Evolutionary conservation across 345 rosid genomes (phyloP).

Genomic region (Sisymbrium altissimum): DNA sequence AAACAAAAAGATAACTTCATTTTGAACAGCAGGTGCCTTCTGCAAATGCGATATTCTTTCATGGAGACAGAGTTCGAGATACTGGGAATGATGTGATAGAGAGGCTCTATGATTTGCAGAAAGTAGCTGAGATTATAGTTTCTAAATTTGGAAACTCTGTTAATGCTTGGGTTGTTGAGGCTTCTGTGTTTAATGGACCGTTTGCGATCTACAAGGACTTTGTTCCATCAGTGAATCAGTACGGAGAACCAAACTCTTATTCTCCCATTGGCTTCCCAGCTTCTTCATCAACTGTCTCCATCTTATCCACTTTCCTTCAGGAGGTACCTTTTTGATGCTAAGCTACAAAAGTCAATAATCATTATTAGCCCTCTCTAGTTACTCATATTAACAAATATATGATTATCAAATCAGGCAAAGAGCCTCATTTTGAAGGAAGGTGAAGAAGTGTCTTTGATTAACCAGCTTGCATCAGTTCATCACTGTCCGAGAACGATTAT

Average conservation of each 20-base stretch:
- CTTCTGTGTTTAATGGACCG: conserved; percentile 62
- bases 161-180: conserved; percentile 77
- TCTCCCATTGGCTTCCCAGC: conserved; percentile 57
- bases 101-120: conserved; percentile 60
- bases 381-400: not conserved
- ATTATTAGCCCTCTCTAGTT: not conserved
- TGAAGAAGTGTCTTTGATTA: conserved; percentile 6
- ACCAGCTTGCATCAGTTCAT: conserved; percentile 9
- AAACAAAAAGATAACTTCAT: too few relatives aligned
- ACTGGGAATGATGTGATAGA: conserved; percentile 66
- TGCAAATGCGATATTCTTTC: conserved; percentile 70
- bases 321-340: conserved; percentile 38
- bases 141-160: conserved; percentile 64
- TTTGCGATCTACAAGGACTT: conserved; percentile 75
- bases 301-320: conserved; percentile 53
- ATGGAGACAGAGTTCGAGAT: conserved; percentile 67
- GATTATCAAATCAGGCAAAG: conserved; percentile 38
- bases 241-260: conserved; percentile 68
- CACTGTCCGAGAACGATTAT: conserved; percentile 47
- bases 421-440: conserved; percentile 31
- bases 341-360: not conserved
- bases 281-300: conserved; percentile 55
- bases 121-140: conserved; percentile 60
- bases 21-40: conserved; percentile 46
- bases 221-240: conserved; percentile 52